A percentile compares a stretch with the other conserved stretches of the same genome.
Evolutionary conservation across 257 asterid species (phyloP).

Genomic region (Echium plantagineum): DNA sequence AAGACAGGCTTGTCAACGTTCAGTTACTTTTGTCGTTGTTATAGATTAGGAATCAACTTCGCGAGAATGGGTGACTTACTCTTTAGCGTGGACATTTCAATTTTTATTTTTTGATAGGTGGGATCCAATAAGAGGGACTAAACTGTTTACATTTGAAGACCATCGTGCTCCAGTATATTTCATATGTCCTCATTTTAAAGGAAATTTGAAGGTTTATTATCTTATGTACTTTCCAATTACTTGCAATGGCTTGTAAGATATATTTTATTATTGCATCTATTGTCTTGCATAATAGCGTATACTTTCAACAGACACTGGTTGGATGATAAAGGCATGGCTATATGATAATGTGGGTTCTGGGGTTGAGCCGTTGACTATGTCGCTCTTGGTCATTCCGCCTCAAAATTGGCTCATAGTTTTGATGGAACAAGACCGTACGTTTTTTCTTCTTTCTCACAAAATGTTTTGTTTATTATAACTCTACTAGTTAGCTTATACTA

Average conservation of each 20-base stretch:
- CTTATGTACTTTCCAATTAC: neutral
- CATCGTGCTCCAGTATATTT: constrained; percentile 59
- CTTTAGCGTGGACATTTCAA: constrained; percentile 1
- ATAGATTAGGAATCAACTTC: neutral
- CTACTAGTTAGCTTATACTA: neutral
- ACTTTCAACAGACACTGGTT: constrained; percentile 51
- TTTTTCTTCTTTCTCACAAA: neutral
- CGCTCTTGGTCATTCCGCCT: constrained; percentile 59
- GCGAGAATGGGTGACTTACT: neutral
- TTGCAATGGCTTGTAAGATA: neutral
- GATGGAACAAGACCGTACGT: constrained; percentile 43
- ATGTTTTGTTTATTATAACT: neutral
- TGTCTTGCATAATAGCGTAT: constrained; percentile 26
- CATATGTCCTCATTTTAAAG: constrained; percentile 50
- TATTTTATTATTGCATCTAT: too few relatives aligned
- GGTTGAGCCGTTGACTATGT: constrained; percentile 59
- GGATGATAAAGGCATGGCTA: constrained; percentile 66
- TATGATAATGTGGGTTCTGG: constrained; percentile 48
- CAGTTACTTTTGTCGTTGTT: constrained; percentile 6
- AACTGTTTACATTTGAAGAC: constrained; percentile 46
- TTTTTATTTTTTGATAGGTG: constrained; percentile 33
- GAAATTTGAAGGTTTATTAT: constrained; percentile 35
- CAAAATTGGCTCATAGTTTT: constrained; percentile 54
- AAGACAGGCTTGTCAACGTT: constrained; percentile 61
- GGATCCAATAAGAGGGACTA: constrained; percentile 46